These are phyloP conservation scores for Clarireedia hainanense DNA, from an alignment of 2,329 filamentous ascomycete species.

Conservation along the genomic window DNA sequence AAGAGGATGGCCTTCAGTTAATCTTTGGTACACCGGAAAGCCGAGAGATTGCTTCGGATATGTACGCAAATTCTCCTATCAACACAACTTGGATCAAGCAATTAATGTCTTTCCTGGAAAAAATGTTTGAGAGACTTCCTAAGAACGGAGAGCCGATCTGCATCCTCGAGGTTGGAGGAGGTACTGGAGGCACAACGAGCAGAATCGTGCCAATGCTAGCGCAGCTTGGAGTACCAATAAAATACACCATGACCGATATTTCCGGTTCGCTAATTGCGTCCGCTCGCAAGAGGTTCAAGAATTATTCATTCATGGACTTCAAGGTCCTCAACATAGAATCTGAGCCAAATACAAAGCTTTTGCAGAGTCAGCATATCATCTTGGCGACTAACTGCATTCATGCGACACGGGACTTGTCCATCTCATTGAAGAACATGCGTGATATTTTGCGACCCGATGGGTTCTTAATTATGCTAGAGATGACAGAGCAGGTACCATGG, in stretches of 20 bases:
- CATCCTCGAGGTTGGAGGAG: slow-evolving; percentile 38
- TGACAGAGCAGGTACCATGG: slow-evolving; percentile 20
- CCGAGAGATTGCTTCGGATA: slow-evolving; percentile 16
- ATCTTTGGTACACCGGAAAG: slow-evolving; percentile 20
- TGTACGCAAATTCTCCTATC: slow-evolving; percentile 22
- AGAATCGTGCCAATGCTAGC: slow-evolving; percentile 27
- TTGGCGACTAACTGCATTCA: slow-evolving; percentile 22
- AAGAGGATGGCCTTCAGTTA: slow-evolving; percentile 18
- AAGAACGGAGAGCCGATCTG: slow-evolving; percentile 18
- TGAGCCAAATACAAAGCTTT: slow-evolving; percentile 7
- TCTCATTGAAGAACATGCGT: slow-evolving; percentile 12
- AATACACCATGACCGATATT: slow-evolving; percentile 39
- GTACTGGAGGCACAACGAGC: slow-evolving; percentile 36
- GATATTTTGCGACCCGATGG: slow-evolving; percentile 16
- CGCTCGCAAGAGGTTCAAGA: slow-evolving; percentile 17
- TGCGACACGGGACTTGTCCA: slow-evolving; percentile 16
- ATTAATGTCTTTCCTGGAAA: slow-evolving; percentile 11
- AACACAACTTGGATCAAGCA: slow-evolving; percentile 6
- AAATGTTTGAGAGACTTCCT: not conserved
- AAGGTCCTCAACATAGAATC: slow-evolving; percentile 17
- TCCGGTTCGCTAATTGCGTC: slow-evolving; percentile 26
- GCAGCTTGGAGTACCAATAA: slow-evolving; percentile 20
- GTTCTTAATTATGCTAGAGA: slow-evolving; percentile 17
- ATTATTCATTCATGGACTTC: slow-evolving; percentile 21
- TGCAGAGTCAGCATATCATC: slow-evolving; percentile 15